Evolutionary conservation across 169 alveolate genomes (phyloP).

Genomic region (Cryptosporidium tyzzeri): DNA sequence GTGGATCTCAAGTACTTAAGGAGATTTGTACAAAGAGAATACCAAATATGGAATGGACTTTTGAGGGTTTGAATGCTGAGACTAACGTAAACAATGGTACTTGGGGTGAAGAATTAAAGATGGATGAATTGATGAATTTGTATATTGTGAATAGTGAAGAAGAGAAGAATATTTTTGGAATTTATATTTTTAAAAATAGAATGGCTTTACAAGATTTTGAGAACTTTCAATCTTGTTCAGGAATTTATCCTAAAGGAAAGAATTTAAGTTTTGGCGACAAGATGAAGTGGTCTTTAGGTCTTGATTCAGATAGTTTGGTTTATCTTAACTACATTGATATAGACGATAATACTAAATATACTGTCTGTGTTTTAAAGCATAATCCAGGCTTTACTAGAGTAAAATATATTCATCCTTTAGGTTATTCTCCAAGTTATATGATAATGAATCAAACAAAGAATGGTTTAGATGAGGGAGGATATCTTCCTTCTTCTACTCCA

Average conservation of each 20-base stretch:
- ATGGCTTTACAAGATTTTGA: slow-evolving; percentile 12
- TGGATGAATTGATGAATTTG: slow-evolving; percentile 12
- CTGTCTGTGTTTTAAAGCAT: not conserved
- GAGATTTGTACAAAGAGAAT: slow-evolving; percentile 1
- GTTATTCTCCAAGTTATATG: slow-evolving; percentile 15
- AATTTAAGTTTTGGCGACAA: not conserved
- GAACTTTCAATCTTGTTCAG: not conserved
- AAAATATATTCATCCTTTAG: slow-evolving; percentile 24
- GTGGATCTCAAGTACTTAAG: slow-evolving; percentile 36
- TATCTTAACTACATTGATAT: not conserved
- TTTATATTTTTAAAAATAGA: slow-evolving; percentile 25
- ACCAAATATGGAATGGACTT: not conserved
- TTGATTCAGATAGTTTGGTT: not conserved
- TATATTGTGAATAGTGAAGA: slow-evolving; percentile 6
- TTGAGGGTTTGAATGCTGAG: not conserved
- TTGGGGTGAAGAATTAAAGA: slow-evolving; percentile 6
- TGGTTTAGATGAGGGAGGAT: slow-evolving; percentile 16
- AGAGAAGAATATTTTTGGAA: not conserved
- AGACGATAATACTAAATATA: not conserved
- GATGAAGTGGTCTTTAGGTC: slow-evolving; percentile 37
- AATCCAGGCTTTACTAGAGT: not conserved
- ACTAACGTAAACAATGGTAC: slow-evolving; percentile 51
- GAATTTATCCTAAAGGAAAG: slow-evolving; percentile 4
- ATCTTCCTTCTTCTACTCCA: slow-evolving; percentile 3
- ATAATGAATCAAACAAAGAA: slow-evolving; percentile 1